These are phyloP conservation scores for Nicotiana obtusifolia DNA, from an alignment of 257 asterid genomes.

Conservation along the genomic window DNA sequence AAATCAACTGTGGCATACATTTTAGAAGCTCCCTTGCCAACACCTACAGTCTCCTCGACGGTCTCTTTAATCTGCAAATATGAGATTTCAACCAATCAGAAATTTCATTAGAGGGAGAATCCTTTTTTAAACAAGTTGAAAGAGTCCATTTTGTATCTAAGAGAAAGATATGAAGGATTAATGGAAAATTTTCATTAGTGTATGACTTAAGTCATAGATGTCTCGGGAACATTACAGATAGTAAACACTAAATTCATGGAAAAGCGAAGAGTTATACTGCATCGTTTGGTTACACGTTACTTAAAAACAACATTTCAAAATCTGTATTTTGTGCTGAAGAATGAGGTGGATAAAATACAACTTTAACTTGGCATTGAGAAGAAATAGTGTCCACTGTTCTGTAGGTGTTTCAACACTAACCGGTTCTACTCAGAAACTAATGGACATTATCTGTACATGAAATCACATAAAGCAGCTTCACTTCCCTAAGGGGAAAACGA, in stretches of 20 bases:
- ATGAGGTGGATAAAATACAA: background rate
- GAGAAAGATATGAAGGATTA: background rate
- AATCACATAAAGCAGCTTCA: background rate
- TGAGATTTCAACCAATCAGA: constrained; percentile 14
- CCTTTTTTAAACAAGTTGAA: background rate
- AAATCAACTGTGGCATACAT: constrained; percentile 76
- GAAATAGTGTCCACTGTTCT: background rate
- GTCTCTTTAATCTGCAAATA: constrained; percentile 47
- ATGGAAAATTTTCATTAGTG: background rate
- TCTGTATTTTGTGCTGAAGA: background rate
- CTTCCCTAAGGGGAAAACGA: background rate
- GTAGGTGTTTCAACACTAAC: background rate
- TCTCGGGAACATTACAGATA: background rate
- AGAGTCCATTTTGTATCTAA: background rate
- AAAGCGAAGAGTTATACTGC: background rate
- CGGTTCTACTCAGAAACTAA: background rate
- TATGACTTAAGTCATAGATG: background rate
- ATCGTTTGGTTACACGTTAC: background rate
- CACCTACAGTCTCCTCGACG: constrained; percentile 72
- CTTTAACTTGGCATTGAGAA: background rate
- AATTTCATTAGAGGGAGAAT: background rate
- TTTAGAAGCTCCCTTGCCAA: constrained; percentile 73
- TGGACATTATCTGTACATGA: background rate
- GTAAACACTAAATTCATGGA: background rate
- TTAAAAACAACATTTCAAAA: background rate